A percentile compares a stretch with the other conserved stretches of the same genome.
Evolutionary conservation across 768 basidiomycete genomes (phyloP).

Genomic region (Auriscalpium microsporum): DNA sequence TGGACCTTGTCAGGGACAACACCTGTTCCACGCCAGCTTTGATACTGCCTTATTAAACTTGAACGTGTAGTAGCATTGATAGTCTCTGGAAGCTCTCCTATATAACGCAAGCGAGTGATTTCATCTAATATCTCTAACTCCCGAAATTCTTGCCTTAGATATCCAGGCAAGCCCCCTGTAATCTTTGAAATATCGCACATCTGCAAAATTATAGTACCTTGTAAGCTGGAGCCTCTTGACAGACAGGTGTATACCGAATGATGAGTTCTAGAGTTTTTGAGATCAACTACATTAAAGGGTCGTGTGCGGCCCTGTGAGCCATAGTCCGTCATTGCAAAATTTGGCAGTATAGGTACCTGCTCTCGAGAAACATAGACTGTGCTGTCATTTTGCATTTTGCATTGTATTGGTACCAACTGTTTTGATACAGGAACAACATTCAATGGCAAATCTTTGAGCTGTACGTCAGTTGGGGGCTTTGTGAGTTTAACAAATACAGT

Average conservation of each 20-base stretch:
- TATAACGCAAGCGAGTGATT: slow-evolving; percentile 2
- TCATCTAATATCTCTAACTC: slow-evolving; percentile 10
- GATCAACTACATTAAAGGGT: slow-evolving; percentile 12
- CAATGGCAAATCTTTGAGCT: slow-evolving; percentile 8
- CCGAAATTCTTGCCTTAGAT: slow-evolving; percentile 15
- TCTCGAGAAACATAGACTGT: background rate
- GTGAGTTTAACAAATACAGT: slow-evolving; percentile 13
- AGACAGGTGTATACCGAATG: slow-evolving; percentile 18
- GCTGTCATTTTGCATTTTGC: slow-evolving; percentile 4
- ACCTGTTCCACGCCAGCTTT: background rate
- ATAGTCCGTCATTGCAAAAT: slow-evolving; percentile 21
- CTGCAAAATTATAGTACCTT: slow-evolving; percentile 14
- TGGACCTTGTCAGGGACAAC: slow-evolving; percentile 1
- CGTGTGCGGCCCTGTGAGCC: slow-evolving; percentile 17
- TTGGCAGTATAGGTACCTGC: slow-evolving; percentile 13
- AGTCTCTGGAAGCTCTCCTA: background rate
- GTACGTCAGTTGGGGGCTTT: background rate
- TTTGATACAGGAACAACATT: slow-evolving; percentile 15
- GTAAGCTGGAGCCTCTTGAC: slow-evolving; percentile 10
- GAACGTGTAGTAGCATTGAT: background rate
- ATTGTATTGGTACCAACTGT: background rate
- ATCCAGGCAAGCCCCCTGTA: slow-evolving; percentile 5
- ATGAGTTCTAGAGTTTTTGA: slow-evolving; percentile 5
- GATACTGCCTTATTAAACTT: background rate
- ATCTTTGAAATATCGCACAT: slow-evolving; percentile 6